Base-by-base conservation (phyloP, 495 filamentous ascomycete genomes). In the Cenococcum geophilum region DNA sequence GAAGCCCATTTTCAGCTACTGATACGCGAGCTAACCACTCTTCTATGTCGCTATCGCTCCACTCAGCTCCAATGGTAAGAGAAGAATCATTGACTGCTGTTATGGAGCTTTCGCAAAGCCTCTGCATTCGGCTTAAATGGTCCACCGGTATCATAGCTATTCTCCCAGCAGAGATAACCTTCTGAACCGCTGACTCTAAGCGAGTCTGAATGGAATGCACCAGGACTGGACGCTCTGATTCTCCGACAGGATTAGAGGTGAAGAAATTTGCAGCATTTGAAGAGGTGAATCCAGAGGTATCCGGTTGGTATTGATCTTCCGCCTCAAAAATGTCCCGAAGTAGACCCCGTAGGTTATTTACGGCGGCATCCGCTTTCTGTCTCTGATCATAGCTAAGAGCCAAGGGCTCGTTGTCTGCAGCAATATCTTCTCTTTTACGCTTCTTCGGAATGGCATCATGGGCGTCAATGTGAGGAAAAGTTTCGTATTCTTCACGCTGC, bases 101-200 rank as follows among this genome's bases (percentile, higher is more conserved):
- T 43, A 97, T 72, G n/a, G 86, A 79, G 21, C 77, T 80, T 68
- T 96, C 90, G 65, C 87, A 93, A 6, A 97, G 78, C 52, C 83
- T 88, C 67, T 92, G 87, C 2, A 96, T 70, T 45, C 85, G 81
- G 21, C 82, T 76, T 16, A 96, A 74, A 61, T 89, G 81, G 21
- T 95, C 87, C 0, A 87, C 78, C 1, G 90, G 85, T 34, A 92
- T 80, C 55, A 84, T 80, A 10, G 79, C 72, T 58, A 92, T 87
- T 57, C 87, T 79, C 20, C 83, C 85, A 35, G 83, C 79, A 0
- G 79, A 74, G 23, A 87, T 83, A 10, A 87, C 85, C 68, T 88
- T 92, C 51, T 82, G 82, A 40, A 97, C 76, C 6, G 82, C 74
- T 14, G 79, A 82, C 58, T 95, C 89, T 1, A 90, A 77, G 63